phyloP scores from a whole-genome alignment of 306 rosid species.

The Cicer pinnatifidum region DNA sequence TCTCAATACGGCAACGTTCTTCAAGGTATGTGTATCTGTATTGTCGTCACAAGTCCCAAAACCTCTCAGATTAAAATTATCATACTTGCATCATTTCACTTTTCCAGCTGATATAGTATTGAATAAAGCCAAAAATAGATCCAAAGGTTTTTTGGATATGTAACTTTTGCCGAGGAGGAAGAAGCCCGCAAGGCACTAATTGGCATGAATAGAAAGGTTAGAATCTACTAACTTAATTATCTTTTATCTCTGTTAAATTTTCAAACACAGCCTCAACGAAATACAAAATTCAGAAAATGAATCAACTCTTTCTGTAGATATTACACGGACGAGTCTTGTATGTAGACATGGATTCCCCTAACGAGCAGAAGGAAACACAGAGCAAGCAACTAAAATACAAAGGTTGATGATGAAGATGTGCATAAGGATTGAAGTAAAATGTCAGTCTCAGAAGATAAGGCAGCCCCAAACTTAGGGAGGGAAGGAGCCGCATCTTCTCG shows the following conservation, averaged over 20 bases:
- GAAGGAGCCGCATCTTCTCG: too few relatives aligned
- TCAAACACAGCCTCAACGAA: neutral
- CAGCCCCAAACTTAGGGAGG: too few relatives aligned
- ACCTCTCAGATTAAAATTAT: neutral
- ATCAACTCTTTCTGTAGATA: constrained; percentile 22
- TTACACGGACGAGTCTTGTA: constrained; percentile 44
- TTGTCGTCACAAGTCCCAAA: constrained; percentile 1
- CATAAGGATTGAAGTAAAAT: neutral
- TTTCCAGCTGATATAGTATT: constrained; percentile 43
- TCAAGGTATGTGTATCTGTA: constrained; percentile 29
- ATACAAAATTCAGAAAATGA: constrained; percentile 24
- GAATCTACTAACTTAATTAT: constrained; percentile 5
- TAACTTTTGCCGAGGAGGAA: constrained; percentile 48
- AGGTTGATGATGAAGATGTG: constrained; percentile 20
- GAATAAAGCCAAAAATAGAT: constrained; percentile 43
- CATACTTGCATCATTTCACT: constrained; percentile 1
- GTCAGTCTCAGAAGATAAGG: too few relatives aligned
- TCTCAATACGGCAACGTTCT: constrained; percentile 40
- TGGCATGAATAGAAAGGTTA: constrained; percentile 44
- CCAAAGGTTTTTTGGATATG: constrained; percentile 49
- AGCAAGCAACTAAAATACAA: constrained; percentile 1
- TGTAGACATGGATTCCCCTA: constrained; percentile 39
- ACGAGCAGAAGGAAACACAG: neutral
- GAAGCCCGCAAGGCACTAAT: constrained; percentile 44
- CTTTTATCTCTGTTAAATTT: neutral